Base-by-base conservation (phyloP, 2,329 filamentous ascomycete genomes). In the Fusarium oxysporum region DNA sequence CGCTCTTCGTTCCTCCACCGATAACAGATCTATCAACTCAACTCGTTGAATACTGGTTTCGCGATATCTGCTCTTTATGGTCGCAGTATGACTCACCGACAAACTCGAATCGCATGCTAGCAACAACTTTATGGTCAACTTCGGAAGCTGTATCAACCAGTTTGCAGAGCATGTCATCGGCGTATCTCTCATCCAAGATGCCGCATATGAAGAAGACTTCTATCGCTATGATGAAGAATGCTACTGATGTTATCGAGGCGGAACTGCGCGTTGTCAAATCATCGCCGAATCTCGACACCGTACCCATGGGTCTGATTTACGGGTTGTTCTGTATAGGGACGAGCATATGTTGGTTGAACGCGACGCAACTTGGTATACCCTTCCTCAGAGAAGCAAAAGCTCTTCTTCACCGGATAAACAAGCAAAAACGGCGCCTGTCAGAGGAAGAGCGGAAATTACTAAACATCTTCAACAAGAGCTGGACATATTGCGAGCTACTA, bases 131-230 rank as follows among this genome's bases (percentile, higher is more conserved):
- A 1, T 84, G 82, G 82, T 78, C 80, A 1, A 78, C 78, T 8
- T 83, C 82, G 1, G 79, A 81, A 23, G 76, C 82, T 6, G 81
- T 84, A 1, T 82, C 80, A 13, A 81, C 78, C 23, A 80, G 80
- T n/a, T 77, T 84, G 16, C 82, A 84, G 40, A 82, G 81, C 71
- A 84, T 84, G 82, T 82, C 82, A 0, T 82, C 82, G 1, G 79
- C 80, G 0, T 83, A 81, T 19, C 72, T 84, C 16, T 78, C 79
- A 0, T 75, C 79, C 1, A 76, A 80, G 11, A 74, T 83, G 35
- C 81, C 81, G 0, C 76, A 79, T 21, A 78, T 84, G 72, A 75
- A 76, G 23, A 79, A 80, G 30, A 78, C 79, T 0, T 80, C 82
- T 0, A 70, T 78, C 4, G 63, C 75, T 1, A 79, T 82, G 51